Evolutionary conservation across 306 rosid genomes (phyloP).

Genomic region (Citrullus mucosospermus): DNA sequence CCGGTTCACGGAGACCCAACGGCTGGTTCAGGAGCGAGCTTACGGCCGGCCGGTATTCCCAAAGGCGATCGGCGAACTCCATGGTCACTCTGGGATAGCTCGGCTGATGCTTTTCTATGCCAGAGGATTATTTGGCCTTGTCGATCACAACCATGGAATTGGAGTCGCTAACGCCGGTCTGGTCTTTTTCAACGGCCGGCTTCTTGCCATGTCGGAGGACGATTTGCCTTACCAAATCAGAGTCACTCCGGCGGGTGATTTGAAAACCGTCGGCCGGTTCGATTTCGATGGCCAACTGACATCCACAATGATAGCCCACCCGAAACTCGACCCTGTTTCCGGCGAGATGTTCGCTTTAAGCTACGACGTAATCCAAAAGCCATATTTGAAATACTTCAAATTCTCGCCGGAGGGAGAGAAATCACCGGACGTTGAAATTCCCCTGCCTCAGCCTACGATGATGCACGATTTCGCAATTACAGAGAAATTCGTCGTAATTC

Average conservation of each 20-base stretch:
- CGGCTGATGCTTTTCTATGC: slow-evolving; percentile 66
- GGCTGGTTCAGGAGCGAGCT: slow-evolving; percentile 50
- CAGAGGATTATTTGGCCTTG: slow-evolving; percentile 44
- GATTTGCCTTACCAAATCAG: slow-evolving; percentile 71
- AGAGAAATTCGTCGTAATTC: slow-evolving; percentile 52
- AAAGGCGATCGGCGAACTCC: slow-evolving; percentile 92
- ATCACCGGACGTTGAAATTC: slow-evolving; percentile 63
- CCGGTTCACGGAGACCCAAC: slow-evolving; percentile 73
- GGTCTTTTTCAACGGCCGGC: slow-evolving; percentile 54
- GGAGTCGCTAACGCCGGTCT: slow-evolving; percentile 97
- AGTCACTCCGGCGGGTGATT: slow-evolving; percentile 48
- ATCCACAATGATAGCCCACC: slow-evolving; percentile 89
- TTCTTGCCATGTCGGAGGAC: slow-evolving; percentile 73
- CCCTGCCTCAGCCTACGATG: slow-evolving; percentile 59
- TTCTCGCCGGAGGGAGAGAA: slow-evolving; percentile 46
- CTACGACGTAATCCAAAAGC: slow-evolving; percentile 64
- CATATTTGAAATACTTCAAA: slow-evolving; percentile 63
- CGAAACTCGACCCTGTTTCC: slow-evolving; percentile 56
- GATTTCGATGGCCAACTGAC: slow-evolving; percentile 44
- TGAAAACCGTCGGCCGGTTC: slow-evolving; percentile 62
- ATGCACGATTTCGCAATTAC: slow-evolving; percentile 94
- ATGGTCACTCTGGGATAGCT: slow-evolving; percentile 91
- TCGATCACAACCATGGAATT: slow-evolving; percentile 58
- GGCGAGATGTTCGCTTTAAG: slow-evolving; percentile 55
- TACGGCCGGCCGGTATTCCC: slow-evolving; percentile 77